These are phyloP conservation scores for Pleurotus giganteus DNA, from an alignment of 768 basidiomycete species.

Conservation along the genomic window DNA sequence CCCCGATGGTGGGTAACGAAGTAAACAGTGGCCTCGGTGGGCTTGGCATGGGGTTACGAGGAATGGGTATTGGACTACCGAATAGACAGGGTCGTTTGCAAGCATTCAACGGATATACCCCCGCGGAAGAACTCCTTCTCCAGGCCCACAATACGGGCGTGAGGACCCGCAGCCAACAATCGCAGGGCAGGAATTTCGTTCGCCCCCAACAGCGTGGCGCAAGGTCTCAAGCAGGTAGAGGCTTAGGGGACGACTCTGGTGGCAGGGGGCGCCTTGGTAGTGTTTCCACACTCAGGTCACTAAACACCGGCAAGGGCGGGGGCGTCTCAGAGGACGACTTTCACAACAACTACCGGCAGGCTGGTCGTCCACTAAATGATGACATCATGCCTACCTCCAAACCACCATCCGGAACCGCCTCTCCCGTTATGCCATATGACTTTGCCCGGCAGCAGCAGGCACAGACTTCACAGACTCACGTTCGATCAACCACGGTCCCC, in stretches of 20 bases:
- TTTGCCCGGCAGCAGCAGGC: neutral
- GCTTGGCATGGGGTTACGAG: constrained; percentile 6
- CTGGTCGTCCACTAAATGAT: neutral
- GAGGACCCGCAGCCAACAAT: neutral
- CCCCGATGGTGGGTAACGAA: neutral
- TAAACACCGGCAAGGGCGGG: neutral
- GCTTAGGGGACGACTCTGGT: neutral
- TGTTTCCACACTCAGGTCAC: neutral
- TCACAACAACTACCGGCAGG: constrained; percentile 3
- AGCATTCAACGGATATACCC: constrained; percentile 58
- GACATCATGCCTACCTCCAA: neutral
- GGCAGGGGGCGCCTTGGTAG: neutral
- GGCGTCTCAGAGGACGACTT: neutral
- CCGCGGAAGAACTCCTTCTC: constrained; percentile 67
- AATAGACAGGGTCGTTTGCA: constrained; percentile 18
- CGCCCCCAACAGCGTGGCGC: neutral
- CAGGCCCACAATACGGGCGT: constrained; percentile 36
- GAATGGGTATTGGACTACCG: neutral
- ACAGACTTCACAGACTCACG: neutral
- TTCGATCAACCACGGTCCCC: constrained; percentile 5
- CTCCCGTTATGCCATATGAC: neutral
- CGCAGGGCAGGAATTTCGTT: neutral
- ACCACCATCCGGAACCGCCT: neutral
- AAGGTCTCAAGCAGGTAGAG: neutral
- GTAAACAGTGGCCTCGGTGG: neutral